Evolutionary conservation across 805 yeast species (phyloP), one percentile per base, ranked within the genome.

Genomic region (Teunomyces tritomae): DNA sequence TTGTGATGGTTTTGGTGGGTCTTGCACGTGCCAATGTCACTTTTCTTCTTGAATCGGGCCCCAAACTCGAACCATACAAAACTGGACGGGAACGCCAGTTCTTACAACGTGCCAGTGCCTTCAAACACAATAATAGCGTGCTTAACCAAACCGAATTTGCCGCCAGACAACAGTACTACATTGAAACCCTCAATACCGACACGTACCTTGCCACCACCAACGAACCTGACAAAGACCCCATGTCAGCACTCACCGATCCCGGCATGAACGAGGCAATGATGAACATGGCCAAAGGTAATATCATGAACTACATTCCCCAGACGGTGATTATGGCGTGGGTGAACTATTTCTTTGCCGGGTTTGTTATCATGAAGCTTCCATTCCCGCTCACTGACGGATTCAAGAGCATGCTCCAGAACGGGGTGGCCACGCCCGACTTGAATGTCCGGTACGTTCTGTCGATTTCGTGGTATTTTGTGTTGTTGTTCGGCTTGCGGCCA

Each of bases 271-370:
- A 90, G 47, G 80, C 84, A 17, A 70, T 94, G 76, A 74, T 84
- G 74, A 78, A 76, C 42, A 84, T 88, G 84, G 79, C 90, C 49
- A 89, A 89, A 62, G 84, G 85, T 7, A 91, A 89, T 61, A 70
- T 89, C 53, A 84, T 91, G 61, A 88, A 83, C 66, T 88, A 84
- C 62, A 79, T 90, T 14, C 97, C 98, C 1, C 98, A 94, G 69
- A 89, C 97, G 0, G 65, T 91, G 34, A 86, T 91, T 54, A 91
- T 94, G 97, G 89, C 90, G 60, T 94, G 97, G 96, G 92, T 92
- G 51, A 89, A 88, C 60, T 87, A 83, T 59, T 91, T 92, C 70
- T 94, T 89, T 65, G 89, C 92, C 10, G 97, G 97, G 0, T 89
- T 90, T 53, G 84, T 91, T 11, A 80, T 89, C 43, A 87, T 73